Base-by-base conservation (phyloP, 768 basidiomycete genomes). In the Mycena capillaripes region DNA sequence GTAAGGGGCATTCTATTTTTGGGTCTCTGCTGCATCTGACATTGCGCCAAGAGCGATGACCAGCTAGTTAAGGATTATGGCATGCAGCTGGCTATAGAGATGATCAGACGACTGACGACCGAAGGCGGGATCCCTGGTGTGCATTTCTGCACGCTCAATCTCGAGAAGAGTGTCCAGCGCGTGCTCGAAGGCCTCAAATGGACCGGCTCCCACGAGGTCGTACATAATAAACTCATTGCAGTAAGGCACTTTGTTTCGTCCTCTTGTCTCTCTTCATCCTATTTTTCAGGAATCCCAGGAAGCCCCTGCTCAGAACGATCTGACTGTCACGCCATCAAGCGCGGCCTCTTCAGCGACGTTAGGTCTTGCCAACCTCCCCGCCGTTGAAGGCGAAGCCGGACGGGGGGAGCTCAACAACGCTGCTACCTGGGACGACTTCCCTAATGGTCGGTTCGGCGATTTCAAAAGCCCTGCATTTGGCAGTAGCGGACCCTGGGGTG, bases 381-480 rank as follows among this genome's bases (percentile, higher is more conserved):
- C 82, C 11, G 81, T 84, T 4, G 88, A 91, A 11, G 80, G 78
- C 0, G 93, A 93, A 71, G 89, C 85, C 6, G 91, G 93, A 30
- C 88, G 89, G 52, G 94, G 93, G 8, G 94, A 95, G 73, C 83
- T 92, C 9, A 95, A 93, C 77, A 89, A 92, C 73, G 93, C 93
- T 0, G 88, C 92, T 1, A 90, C 90, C 23, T 96, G 95, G 95
- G 95, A 96, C 77, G 98, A 99, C 78, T 99, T 98, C 80, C 98
- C 98, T 9, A 99, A 99, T 79, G 98, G 98, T 40, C 93, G 98
- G 12, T 99, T 98, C 81, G 98, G 98, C 72, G 98, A 99, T 81
- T 95, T 94, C 79, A 95, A 98, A 78, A 97, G 96, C 84, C 98
- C 98, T 25, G 98, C 98, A 0, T 99, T 93, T 76, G 98, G 98